Evolutionary conservation across 1,284 basidiomycete species (phyloP).

Genomic region (Rhodotorula sp.): DNA sequence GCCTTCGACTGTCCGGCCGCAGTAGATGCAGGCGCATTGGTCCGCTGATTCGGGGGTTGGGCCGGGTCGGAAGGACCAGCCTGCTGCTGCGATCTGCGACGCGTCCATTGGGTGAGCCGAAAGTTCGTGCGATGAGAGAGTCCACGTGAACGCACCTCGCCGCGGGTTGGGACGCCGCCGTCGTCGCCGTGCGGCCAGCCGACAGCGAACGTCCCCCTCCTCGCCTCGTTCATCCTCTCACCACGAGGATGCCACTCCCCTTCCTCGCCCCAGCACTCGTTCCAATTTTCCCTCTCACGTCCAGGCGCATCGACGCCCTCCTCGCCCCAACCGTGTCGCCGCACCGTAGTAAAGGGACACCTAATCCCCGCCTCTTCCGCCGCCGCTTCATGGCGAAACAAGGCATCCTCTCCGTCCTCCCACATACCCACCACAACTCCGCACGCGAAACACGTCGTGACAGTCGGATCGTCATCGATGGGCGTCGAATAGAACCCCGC

Average conservation of each 20-base stretch:
- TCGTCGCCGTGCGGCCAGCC: slow-evolving; percentile 33
- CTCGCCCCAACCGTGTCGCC: slow-evolving; percentile 9
- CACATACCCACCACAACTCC: slow-evolving; percentile 20
- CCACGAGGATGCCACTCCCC: slow-evolving; percentile 10
- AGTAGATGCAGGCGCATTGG: slow-evolving; percentile 26
- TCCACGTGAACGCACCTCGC: slow-evolving; percentile 16
- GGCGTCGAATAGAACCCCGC: slow-evolving; percentile 37
- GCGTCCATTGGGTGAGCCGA: too few species aligned
- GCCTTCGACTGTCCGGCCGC: slow-evolving; percentile 29
- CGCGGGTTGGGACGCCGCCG: slow-evolving; percentile 21
- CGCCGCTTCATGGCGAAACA: slow-evolving; percentile 19
- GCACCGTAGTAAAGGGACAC: slow-evolving; percentile 16
- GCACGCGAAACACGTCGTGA: slow-evolving; percentile 34
- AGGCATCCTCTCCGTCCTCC: slow-evolving; percentile 30
- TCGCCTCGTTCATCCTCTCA: slow-evolving; percentile 7
- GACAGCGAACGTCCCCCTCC: slow-evolving; percentile 19
- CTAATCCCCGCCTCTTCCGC: slow-evolving; percentile 9
- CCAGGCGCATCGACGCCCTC: not conserved
- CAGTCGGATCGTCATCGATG: slow-evolving; percentile 16
- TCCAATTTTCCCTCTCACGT: slow-evolving; percentile 4
- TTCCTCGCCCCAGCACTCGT: slow-evolving; percentile 12
- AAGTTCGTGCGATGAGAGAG: not conserved
- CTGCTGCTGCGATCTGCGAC: slow-evolving; percentile 31
- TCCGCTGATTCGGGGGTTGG: slow-evolving; percentile 14
- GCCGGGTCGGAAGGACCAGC: slow-evolving; percentile 30